Evolutionary conservation across 164 flowering plant genomes (phyloP).

Genomic region (Liriodendron chinense): DNA sequence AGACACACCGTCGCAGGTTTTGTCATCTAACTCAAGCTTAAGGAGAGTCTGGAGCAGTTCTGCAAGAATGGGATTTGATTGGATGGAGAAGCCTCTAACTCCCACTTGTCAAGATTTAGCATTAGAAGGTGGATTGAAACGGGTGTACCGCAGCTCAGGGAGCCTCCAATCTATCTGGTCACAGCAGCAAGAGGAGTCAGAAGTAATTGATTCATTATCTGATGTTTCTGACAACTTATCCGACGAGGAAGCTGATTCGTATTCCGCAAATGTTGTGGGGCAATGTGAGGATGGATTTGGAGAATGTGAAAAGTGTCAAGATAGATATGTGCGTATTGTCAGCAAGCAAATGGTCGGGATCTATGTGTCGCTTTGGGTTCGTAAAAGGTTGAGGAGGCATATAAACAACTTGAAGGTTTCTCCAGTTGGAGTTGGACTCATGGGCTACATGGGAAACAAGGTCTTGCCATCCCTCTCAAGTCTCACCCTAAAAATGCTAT

Average conservation of each 20-base stretch:
- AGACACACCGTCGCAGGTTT: slow-evolving; percentile 43
- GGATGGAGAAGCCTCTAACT: slow-evolving; percentile 34
- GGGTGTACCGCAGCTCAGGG: slow-evolving; percentile 53
- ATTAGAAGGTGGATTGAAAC: slow-evolving; percentile 32
- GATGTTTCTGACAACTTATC: slow-evolving; percentile 43
- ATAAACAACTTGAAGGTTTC: slow-evolving; percentile 81
- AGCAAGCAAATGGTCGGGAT: slow-evolving; percentile 99
- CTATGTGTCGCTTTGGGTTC: slow-evolving; percentile 88
- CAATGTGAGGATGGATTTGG: slow-evolving; percentile 14
- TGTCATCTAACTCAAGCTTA: slow-evolving; percentile 41
- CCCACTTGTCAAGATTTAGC: slow-evolving; percentile 27
- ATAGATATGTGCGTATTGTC: slow-evolving; percentile 67
- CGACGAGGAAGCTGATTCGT: slow-evolving; percentile 45
- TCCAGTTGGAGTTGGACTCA: slow-evolving; percentile 91
- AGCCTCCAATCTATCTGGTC: slow-evolving; percentile 39
- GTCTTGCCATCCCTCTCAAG: slow-evolving; percentile 26
- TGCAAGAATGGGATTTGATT: slow-evolving; percentile 52
- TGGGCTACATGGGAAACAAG: slow-evolving; percentile 99
- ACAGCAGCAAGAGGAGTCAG: slow-evolving; percentile 34
- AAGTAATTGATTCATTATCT: slow-evolving; percentile 37
- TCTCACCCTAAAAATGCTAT: not conserved
- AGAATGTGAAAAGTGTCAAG: slow-evolving; percentile 25
- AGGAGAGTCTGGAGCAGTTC: slow-evolving; percentile 71
- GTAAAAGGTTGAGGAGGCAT: slow-evolving; percentile 73
- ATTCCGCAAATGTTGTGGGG: slow-evolving; percentile 22